Percentiles rank a stretch among this genome's conserved stretches.
Conservation (phyloP, 1,284 basidiomycete species). For the Papiliotrema flavescens region DNA sequence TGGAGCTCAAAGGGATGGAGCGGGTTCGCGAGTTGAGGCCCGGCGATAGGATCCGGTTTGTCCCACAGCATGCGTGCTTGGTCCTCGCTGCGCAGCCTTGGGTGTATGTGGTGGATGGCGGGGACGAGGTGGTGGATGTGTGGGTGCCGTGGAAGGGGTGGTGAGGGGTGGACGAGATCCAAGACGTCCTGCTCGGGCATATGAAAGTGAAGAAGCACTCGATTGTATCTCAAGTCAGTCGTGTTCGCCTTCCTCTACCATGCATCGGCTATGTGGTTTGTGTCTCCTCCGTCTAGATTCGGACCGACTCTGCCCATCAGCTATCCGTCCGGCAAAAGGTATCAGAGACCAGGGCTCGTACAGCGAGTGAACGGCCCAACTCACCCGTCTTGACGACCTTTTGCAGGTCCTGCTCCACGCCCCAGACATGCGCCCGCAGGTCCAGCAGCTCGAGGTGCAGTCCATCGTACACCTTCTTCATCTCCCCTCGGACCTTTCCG, state of each 20-base stretch:
- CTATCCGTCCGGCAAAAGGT: neutral
- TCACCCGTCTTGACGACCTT: constrained; percentile 45
- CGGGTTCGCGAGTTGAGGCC: constrained; percentile 50
- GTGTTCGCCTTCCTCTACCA: too few relatives aligned
- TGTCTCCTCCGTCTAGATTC: neutral
- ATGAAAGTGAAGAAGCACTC: too few relatives aligned
- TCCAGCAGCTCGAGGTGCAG: constrained; percentile 49
- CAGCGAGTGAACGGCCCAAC: too few relatives aligned
- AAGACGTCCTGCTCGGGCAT: too few relatives aligned
- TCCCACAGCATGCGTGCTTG: constrained; percentile 59
- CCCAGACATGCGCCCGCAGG: constrained; percentile 49
- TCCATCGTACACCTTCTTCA: constrained; percentile 71
- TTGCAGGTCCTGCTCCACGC: constrained; percentile 49
- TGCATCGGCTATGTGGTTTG: neutral
- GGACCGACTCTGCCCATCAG: neutral
- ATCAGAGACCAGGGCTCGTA: neutral
- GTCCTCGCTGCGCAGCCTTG: constrained; percentile 71
- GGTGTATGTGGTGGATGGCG: constrained; percentile 68
- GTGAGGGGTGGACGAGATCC: constrained; percentile 55
- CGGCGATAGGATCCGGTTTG: constrained; percentile 53
- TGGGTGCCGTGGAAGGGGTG: constrained; percentile 91
- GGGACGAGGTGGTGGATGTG: constrained; percentile 65
- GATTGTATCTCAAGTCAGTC: too few relatives aligned
- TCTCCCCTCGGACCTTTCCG: constrained; percentile 66
- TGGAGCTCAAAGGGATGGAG: constrained; percentile 24